These are phyloP conservation scores for Salix dunnii DNA, from an alignment of 345 rosid species.

Conservation along the genomic window DNA sequence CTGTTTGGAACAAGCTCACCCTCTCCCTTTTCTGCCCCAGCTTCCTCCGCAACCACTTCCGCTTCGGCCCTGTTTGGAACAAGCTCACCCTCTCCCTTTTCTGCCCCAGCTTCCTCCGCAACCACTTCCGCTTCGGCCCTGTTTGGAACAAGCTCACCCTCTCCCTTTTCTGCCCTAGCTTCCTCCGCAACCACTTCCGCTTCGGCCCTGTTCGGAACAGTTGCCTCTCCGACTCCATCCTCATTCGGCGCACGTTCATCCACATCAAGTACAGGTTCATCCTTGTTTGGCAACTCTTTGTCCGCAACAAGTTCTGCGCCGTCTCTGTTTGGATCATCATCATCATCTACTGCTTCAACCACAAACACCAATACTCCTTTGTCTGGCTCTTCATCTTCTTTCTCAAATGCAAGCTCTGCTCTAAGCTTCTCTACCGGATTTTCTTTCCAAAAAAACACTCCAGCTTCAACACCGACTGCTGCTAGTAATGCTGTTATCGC, in stretches of 20 bases:
- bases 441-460: background rate
- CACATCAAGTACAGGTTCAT: background rate
- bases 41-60: no score
- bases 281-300: conserved; percentile 21
- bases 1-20: no score
- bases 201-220: background rate
- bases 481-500: background rate
- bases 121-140: conserved; percentile 33
- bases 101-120: conserved; percentile 24
- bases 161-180: conserved; percentile 18
- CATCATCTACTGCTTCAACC: background rate
- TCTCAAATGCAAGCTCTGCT: background rate
- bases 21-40: no score
- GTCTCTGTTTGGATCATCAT: conserved; percentile 18
- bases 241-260: background rate
- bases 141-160: conserved; percentile 1
- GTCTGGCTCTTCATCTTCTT: background rate
- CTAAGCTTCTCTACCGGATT: background rate
- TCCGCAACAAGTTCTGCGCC: conserved; percentile 32
- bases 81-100: background rate
- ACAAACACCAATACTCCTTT: conserved; percentile 21
- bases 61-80: background rate
- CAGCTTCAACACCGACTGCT: background rate
- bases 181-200: background rate
- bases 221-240: background rate